These are phyloP conservation scores for Aspergillus hortae DNA, from an alignment of 2,329 filamentous ascomycete species.

Conservation along the genomic window DNA sequence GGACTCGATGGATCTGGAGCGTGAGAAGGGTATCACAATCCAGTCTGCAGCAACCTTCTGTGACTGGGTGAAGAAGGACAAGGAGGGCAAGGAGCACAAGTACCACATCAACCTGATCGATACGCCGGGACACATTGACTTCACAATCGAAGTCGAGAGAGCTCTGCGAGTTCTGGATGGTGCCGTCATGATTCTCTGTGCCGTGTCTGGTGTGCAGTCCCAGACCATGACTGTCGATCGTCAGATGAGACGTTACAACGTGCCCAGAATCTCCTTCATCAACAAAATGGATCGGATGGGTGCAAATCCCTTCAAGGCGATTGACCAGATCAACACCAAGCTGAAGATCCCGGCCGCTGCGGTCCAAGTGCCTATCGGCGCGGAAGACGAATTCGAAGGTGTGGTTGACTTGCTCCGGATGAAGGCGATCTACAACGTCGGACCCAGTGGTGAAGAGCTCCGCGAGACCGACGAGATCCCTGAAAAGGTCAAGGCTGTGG, in stretches of 20 bases:
- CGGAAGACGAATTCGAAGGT: conserved; percentile 86
- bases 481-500: conserved; percentile 70
- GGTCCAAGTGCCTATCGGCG: conserved; percentile 89
- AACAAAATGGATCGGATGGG: conserved; percentile 99
- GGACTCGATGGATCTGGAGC: conserved; percentile 98
- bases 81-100: conserved; percentile 74
- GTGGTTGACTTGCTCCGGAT: conserved; percentile 90
- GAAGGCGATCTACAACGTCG: conserved; percentile 91
- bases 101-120: conserved; percentile 99
- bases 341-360: conserved; percentile 89
- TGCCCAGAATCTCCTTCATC: conserved; percentile 91
- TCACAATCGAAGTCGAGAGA: conserved; percentile 97
- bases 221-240: conserved; percentile 98
- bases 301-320: conserved; percentile 93
- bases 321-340: conserved; percentile 97
- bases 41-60: conserved; percentile 97
- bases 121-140: conserved; percentile 97
- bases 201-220: conserved; percentile 93
- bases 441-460: conserved; percentile 73
- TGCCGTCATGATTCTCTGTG: conserved; percentile 97
- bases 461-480: conserved; percentile 77
- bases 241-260: conserved; percentile 98
- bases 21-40: conserved; percentile 98
- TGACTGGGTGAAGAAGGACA: conserved; percentile 85
- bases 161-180: conserved; percentile 92